phyloP scores from a whole-genome alignment of 495 filamentous ascomycete species.

The Cercophora samala region DNA sequence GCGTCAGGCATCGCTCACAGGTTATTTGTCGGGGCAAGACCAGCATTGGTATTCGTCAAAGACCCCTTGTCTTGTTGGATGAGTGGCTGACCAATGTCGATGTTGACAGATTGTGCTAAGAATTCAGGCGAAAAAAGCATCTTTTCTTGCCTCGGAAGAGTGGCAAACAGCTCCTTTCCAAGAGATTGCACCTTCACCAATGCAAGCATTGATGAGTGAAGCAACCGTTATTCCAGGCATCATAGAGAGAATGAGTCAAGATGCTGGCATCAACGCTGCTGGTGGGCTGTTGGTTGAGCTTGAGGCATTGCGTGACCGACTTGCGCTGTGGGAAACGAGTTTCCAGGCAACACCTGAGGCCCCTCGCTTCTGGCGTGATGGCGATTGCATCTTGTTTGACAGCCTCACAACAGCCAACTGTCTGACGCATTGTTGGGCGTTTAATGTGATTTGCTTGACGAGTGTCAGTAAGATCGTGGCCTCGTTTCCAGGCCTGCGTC shows the following conservation, averaged over 20 bases:
- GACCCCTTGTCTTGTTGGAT: background rate
- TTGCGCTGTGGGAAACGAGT: constrained; percentile 22
- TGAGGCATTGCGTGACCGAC: constrained; percentile 7
- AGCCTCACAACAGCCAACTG: constrained; percentile 39
- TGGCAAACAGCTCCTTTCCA: constrained; percentile 35
- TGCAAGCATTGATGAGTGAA: constrained; percentile 34
- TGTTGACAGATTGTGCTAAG: constrained; percentile 21
- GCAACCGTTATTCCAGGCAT: constrained; percentile 31
- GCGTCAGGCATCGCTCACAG: constrained; percentile 30
- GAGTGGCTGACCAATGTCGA: background rate
- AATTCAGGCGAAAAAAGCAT: constrained; percentile 21
- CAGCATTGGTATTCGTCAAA: constrained; percentile 28
- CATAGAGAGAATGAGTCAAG: constrained; percentile 19
- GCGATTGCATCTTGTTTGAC: constrained; percentile 30
- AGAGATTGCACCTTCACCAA: constrained; percentile 24
- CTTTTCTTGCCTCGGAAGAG: constrained; percentile 27
- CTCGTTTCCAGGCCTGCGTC: constrained; percentile 11
- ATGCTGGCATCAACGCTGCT: background rate
- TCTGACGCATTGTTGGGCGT: constrained; percentile 39
- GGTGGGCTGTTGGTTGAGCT: constrained; percentile 4
- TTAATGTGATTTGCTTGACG: constrained; percentile 33
- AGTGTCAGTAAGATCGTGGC: constrained; percentile 27
- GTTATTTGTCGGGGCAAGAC: constrained; percentile 38
- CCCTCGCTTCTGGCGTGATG: constrained; percentile 15
- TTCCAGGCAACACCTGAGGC: constrained; percentile 10